These are phyloP conservation scores for Fusarium compactum DNA, from an alignment of 2,329 filamentous ascomycete species.

Conservation along the genomic window DNA sequence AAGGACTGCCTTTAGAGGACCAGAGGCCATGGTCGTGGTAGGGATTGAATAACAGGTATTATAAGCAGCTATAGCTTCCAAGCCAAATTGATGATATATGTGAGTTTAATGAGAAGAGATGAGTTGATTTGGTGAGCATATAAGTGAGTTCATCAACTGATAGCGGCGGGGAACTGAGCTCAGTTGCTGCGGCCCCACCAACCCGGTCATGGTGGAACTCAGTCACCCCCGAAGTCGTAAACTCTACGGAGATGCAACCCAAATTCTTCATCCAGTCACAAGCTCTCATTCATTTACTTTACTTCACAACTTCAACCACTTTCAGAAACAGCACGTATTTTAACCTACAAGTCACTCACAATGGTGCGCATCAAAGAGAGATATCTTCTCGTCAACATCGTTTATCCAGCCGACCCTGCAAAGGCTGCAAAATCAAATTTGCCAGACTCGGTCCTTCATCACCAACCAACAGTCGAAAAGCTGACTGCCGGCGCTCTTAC, in stretches of 20 bases:
- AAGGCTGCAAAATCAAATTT: constrained; percentile 53
- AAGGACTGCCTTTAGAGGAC: constrained; percentile 76
- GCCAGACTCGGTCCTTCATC: constrained; percentile 77
- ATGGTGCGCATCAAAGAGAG: constrained; percentile 98
- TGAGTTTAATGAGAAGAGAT: too few species aligned
- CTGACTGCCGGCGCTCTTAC: constrained; percentile 75
- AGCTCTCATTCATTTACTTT: constrained; percentile 7
- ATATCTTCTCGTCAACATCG: constrained; percentile 93
- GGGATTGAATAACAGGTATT: not conserved
- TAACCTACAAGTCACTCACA: not conserved
- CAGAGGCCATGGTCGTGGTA: constrained; percentile 44
- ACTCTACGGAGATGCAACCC: constrained; percentile 25
- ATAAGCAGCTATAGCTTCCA: too few species aligned
- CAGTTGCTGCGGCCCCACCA: constrained; percentile 38
- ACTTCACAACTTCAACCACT: constrained; percentile 2
- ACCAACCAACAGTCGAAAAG: constrained; percentile 80
- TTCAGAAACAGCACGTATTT: not conserved
- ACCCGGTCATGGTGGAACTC: constrained; percentile 37
- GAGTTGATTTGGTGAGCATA: constrained; percentile 1
- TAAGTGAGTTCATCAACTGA: constrained; percentile 21
- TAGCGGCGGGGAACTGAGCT: constrained; percentile 35
- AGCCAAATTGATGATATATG: too few species aligned
- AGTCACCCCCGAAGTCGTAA: constrained; percentile 29
- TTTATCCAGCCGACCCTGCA: constrained; percentile 76
- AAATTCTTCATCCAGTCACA: constrained; percentile 24